Base-by-base conservation (phyloP, 768 basidiomycete species). In the Piloderma croceum region DNA sequence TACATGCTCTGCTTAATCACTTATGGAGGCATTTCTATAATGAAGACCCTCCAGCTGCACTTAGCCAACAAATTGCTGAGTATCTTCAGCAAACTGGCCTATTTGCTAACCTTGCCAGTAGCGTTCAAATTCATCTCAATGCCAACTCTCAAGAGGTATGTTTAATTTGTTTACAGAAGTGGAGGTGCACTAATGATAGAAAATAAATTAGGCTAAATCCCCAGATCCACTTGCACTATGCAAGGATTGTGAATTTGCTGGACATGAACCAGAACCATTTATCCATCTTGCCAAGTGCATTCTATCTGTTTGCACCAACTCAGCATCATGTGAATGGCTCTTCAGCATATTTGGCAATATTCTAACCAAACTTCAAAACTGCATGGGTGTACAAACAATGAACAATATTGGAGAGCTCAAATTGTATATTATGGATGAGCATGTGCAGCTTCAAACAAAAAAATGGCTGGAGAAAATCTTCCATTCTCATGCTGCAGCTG, bases 371-470 rank as follows among this genome's bases (percentile, higher is more conserved):
- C 35, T 47, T 15, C 32, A 36, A 7, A 38, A 42, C 11, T n/a
- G 35, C 5, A 40, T 49, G 20, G 33, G 21, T 20, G 34, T 24
- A 4, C 15, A 35, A 17, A 15, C 20, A 18, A 39, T 47, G 29
- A 42, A 38, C 1, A 42, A 54, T 22, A 41, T 61, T 24, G 50
- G 55, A 2, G 60, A 64, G 34, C 45, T 58, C n/a, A 49, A 51
- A 31, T 47, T 64, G 38, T 55, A 60, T 29, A 20, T 62, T 19
- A 34, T 54, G 18, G 52, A 63, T 43, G 55, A 56, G 35, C 49
- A 60, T 38, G 13, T 47, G 11, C 40, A n/a, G n/a, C n/a, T n/a
- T n/a, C n/a, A n/a, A n/a, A n/a, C n/a, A n/a, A n/a, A n/a, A n/a
- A n/a, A n/a, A n/a, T n/a, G n/a, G n/a, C n/a, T n/a, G n/a, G n/a